These are phyloP conservation scores for Henckelia pumila DNA, from an alignment of 257 asterid species.

Conservation along the genomic window DNA sequence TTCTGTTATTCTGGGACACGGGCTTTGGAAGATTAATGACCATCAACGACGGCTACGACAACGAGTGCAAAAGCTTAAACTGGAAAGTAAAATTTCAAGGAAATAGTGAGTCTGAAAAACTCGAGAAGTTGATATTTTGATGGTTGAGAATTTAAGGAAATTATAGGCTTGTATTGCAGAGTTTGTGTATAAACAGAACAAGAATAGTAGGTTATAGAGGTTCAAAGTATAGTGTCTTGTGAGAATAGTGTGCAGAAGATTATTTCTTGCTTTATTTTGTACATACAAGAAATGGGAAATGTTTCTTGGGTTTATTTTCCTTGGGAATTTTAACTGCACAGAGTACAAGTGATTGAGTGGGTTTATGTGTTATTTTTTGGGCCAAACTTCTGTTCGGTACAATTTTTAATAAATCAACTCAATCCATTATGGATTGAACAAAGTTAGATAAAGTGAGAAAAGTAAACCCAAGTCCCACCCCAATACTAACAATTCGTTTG, in stretches of 20 bases:
- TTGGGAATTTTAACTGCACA: too few species aligned
- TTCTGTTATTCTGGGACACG: slow-evolving; percentile 77
- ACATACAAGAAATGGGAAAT: neutral
- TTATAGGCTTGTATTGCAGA: neutral
- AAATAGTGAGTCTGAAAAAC: slow-evolving; percentile 17
- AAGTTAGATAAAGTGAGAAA: too few species aligned
- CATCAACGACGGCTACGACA: slow-evolving; percentile 70
- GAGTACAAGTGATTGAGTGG: too few species aligned
- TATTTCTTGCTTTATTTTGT: neutral
- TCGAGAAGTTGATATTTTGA: neutral
- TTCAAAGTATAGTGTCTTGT: neutral
- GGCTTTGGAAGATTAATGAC: slow-evolving; percentile 89
- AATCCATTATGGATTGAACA: too few species aligned
- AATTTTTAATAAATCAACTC: too few species aligned
- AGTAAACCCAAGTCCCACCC: too few species aligned
- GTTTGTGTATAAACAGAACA: neutral
- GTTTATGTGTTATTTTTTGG: too few species aligned
- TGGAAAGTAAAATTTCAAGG: slow-evolving; percentile 40
- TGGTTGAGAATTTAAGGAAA: neutral
- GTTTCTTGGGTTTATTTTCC: neutral
- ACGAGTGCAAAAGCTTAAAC: slow-evolving; percentile 70
- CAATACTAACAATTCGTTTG: too few species aligned
- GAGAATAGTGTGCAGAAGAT: neutral
- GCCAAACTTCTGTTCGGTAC: too few species aligned
- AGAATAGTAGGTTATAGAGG: neutral